phyloP scores from a whole-genome alignment of 768 basidiomycete species.

The Clathrus columnatus region DNA sequence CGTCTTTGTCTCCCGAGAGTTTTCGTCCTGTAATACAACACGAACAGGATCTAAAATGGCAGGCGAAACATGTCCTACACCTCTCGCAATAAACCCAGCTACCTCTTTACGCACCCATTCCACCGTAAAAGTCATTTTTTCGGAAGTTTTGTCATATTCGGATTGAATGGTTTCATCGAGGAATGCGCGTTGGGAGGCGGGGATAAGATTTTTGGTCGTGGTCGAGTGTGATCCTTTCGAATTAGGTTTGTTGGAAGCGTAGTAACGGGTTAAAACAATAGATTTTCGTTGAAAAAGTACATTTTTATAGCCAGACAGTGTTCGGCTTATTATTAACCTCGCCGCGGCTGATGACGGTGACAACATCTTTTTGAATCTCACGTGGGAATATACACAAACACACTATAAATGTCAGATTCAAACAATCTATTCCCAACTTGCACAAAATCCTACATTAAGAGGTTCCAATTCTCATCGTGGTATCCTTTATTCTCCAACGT shows the following conservation, averaged over 20 bases:
- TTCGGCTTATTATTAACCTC: background rate
- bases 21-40: slow-evolving; percentile 39
- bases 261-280: background rate
- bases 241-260: slow-evolving; percentile 2
- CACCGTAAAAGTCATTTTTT: slow-evolving; percentile 53
- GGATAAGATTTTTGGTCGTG: slow-evolving; percentile 53
- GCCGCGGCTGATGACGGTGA: background rate
- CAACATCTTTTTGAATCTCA: background rate
- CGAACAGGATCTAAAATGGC: slow-evolving; percentile 60
- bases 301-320: background rate
- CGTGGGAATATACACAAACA: too few species aligned
- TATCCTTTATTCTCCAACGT: slow-evolving; percentile 57
- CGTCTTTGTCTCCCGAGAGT: slow-evolving; percentile 15
- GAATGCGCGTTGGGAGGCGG: slow-evolving; percentile 58
- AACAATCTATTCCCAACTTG: background rate
- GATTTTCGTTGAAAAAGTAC: background rate
- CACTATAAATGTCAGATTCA: background rate
- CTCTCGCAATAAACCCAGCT: slow-evolving; percentile 60
- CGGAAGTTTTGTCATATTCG: slow-evolving; percentile 56
- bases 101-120: slow-evolving; percentile 75
- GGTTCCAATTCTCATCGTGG: slow-evolving; percentile 83
- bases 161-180: slow-evolving; percentile 41
- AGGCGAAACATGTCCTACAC: slow-evolving; percentile 69
- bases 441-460: slow-evolving; percentile 40
- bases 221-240: slow-evolving; percentile 8